Conservation (phyloP, 768 basidiomycete species). For the Calocera cornea region DNA sequence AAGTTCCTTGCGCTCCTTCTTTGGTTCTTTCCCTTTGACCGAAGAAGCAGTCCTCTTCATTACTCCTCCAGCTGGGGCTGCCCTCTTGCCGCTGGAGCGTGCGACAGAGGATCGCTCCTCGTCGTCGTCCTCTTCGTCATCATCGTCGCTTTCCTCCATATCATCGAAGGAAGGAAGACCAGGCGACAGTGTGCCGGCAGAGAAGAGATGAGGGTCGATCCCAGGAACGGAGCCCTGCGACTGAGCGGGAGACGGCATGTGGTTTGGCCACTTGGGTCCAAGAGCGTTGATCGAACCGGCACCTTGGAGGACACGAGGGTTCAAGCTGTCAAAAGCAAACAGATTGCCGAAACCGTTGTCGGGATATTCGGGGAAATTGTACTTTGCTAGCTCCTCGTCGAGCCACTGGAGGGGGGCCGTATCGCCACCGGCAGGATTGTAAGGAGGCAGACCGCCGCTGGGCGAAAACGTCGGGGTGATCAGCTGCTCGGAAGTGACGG, state of each 20-base stretch:
- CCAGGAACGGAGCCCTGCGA: background rate
- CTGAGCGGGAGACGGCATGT: background rate
- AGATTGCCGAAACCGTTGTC: background rate
- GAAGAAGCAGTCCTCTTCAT: slow-evolving; percentile 40
- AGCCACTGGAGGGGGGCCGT: background rate
- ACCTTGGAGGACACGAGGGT: background rate
- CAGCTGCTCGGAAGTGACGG: background rate
- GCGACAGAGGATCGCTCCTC: slow-evolving; percentile 22
- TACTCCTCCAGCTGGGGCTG: slow-evolving; percentile 60
- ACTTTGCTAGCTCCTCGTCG: background rate
- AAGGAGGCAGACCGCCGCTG: background rate
- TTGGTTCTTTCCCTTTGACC: slow-evolving; percentile 23
- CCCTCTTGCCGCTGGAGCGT: slow-evolving; percentile 37
- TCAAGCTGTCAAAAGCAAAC: background rate
- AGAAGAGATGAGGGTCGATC: background rate
- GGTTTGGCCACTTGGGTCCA: background rate
- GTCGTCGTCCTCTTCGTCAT: slow-evolving; percentile 25
- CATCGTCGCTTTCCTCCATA: slow-evolving; percentile 13
- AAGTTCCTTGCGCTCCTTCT: slow-evolving; percentile 45
- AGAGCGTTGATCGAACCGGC: background rate
- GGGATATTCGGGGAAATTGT: background rate
- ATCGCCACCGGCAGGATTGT: background rate
- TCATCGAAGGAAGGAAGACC: slow-evolving; percentile 20
- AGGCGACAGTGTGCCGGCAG: background rate
- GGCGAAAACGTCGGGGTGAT: background rate